These are phyloP conservation scores for Bretschneidera sinensis DNA, from an alignment of 345 rosid genomes.

Conservation along the genomic window DNA sequence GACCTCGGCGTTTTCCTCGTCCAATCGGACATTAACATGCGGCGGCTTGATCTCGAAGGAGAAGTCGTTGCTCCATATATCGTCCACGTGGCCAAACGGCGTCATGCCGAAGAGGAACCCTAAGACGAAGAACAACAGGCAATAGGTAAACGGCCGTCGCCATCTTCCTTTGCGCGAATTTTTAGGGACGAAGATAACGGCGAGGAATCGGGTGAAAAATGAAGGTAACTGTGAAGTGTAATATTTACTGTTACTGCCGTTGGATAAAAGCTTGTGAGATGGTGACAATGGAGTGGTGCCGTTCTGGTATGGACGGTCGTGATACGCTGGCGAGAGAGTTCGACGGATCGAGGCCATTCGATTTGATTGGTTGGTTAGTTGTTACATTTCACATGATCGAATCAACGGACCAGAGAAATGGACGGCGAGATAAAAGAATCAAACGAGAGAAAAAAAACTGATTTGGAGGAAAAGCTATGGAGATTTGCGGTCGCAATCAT, in stretches of 20 bases:
- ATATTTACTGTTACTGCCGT: slow-evolving; percentile 32
- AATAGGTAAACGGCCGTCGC: slow-evolving; percentile 57
- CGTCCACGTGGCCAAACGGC: slow-evolving; percentile 58
- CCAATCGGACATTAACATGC: slow-evolving; percentile 38
- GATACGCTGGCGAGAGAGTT: slow-evolving; percentile 73
- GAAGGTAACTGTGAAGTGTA: slow-evolving; percentile 31
- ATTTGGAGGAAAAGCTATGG: neutral
- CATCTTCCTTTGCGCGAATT: slow-evolving; percentile 43
- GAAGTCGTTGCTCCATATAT: slow-evolving; percentile 38
- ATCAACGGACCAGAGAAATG: slow-evolving; percentile 1
- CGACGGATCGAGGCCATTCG: slow-evolving; percentile 89
- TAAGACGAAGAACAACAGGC: slow-evolving; percentile 50
- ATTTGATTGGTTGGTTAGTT: neutral
- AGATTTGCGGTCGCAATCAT: neutral
- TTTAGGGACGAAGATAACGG: slow-evolving; percentile 29
- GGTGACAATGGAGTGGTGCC: slow-evolving; percentile 33
- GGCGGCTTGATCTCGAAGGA: slow-evolving; percentile 66
- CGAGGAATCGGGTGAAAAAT: slow-evolving; percentile 16
- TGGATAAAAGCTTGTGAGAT: slow-evolving; percentile 29
- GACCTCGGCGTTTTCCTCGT: slow-evolving; percentile 18
- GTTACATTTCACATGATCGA: slow-evolving; percentile 24
- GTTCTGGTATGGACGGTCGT: slow-evolving; percentile 50
- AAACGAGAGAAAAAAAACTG: neutral
- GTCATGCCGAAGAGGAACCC: slow-evolving; percentile 66
- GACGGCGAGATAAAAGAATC: slow-evolving; percentile 6